Conservation (phyloP, 1,284 basidiomycete species). For the Cutaneotrichosporon cavernicola region DNA sequence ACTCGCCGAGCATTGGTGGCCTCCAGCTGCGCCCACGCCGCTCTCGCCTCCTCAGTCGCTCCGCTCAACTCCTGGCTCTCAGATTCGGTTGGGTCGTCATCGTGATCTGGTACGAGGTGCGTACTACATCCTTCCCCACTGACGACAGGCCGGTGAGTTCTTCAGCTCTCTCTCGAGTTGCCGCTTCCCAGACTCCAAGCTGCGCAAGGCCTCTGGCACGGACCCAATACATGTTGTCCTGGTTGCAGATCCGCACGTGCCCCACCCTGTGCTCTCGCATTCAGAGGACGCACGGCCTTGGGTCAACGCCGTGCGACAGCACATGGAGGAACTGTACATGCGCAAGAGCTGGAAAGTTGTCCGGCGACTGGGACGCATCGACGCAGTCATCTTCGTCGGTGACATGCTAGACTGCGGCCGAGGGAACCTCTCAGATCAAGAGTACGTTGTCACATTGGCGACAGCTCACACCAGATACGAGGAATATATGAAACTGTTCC, state of each 20-base stretch:
- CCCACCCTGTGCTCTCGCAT: constrained; percentile 59
- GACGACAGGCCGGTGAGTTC: constrained; percentile 48
- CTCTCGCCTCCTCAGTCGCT: constrained; percentile 35
- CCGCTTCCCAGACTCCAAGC: constrained; percentile 47
- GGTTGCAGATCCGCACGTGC: constrained; percentile 74
- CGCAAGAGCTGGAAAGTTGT: constrained; percentile 72
- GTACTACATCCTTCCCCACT: constrained; percentile 26
- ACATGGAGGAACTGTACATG: constrained; percentile 66
- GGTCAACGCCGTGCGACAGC: constrained; percentile 56
- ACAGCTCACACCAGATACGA: constrained; percentile 59
- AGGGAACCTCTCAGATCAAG: constrained; percentile 59
- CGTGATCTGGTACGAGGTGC: constrained; percentile 72
- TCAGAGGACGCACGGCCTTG: constrained; percentile 45
- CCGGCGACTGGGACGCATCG: constrained; percentile 60
- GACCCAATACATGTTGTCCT: constrained; percentile 65
- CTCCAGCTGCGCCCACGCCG: constrained; percentile 17
- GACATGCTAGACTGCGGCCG: constrained; percentile 74
- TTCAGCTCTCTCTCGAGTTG: constrained; percentile 52
- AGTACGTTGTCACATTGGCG: constrained; percentile 57
- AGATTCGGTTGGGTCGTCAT: constrained; percentile 62
- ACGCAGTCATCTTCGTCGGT: constrained; percentile 75
- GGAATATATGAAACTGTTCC: constrained; percentile 62
- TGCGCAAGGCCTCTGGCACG: constrained; percentile 25
- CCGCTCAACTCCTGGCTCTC: constrained; percentile 51
- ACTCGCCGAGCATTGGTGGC: constrained; percentile 1